phyloP scores from a whole-genome alignment of 1,284 basidiomycete species.

The Cutaneotrichosporon sp. region DNA sequence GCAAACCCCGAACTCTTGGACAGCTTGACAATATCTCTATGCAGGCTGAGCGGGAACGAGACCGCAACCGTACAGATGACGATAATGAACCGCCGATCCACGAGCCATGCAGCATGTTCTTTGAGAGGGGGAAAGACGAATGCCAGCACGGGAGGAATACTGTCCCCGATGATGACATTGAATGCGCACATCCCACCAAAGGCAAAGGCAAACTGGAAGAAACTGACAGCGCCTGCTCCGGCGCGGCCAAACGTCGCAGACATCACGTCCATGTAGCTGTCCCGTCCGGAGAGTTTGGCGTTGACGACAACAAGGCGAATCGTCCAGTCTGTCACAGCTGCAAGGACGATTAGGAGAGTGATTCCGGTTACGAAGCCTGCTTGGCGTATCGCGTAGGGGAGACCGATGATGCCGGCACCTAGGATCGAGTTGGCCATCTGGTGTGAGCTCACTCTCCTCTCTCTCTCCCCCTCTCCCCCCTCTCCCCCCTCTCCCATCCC shows the following conservation, averaged over 20 bases:
- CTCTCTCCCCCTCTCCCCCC: no score
- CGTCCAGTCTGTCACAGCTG: conserved; percentile 93
- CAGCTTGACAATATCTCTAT: conserved; percentile 96
- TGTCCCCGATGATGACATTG: conserved; percentile 88
- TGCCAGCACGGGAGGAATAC: conserved; percentile 90
- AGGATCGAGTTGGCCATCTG: conserved; percentile 86
- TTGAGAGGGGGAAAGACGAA: conserved; percentile 76
- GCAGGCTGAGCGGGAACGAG: conserved; percentile 91
- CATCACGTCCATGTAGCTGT: conserved; percentile 92
- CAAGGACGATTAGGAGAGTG: conserved; percentile 73
- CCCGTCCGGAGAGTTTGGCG: conserved; percentile 88
- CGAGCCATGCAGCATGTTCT: conserved; percentile 67
- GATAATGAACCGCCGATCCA: conserved; percentile 86
- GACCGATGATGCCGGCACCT: conserved; percentile 90
- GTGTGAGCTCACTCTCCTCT: conserved; percentile 11
- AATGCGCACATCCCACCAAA: conserved; percentile 98
- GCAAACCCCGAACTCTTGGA: conserved; percentile 88
- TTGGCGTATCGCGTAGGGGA: conserved; percentile 89
- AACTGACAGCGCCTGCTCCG: conserved; percentile 86
- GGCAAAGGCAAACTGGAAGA: conserved; percentile 97
- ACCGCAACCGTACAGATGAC: conserved; percentile 78
- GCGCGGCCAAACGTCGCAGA: conserved; percentile 85
- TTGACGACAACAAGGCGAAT: conserved; percentile 93
- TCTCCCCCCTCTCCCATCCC: not conserved
- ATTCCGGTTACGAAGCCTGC: conserved; percentile 89